phyloP scores from a whole-genome alignment of 208 protist species.

The Crithidia thermophila region DNA sequence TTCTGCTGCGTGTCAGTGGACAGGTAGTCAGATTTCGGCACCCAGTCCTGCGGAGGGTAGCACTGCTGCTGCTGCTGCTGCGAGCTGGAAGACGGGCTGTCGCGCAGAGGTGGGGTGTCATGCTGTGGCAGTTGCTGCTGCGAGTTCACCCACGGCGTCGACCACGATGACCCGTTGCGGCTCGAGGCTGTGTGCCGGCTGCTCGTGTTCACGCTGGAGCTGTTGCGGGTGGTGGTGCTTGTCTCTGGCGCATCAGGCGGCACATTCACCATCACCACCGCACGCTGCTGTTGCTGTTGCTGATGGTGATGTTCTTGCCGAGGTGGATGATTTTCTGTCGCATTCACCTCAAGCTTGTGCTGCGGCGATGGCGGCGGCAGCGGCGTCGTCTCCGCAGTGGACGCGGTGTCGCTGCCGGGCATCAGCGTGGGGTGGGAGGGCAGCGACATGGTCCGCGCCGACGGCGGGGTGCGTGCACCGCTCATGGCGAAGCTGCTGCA shows the following conservation, averaged over 20 bases:
- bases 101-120: no score
- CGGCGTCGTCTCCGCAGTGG: neutral
- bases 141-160: constrained; percentile 7
- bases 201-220: constrained; percentile 12
- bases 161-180: constrained; percentile 16
- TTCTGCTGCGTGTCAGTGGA: constrained; percentile 25
- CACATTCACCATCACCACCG: no score
- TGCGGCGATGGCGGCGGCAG: neutral
- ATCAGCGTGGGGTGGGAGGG: neutral
- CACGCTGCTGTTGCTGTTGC: no score
- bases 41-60: constrained; percentile 5
- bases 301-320: no score
- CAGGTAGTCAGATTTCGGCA: constrained; percentile 28
- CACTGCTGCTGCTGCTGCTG: neutral
- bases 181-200: constrained; percentile 8
- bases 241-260: neutral
- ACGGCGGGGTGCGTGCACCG: neutral
- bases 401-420: neutral
- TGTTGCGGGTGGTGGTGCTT: constrained; percentile 5
- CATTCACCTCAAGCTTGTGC: neutral
- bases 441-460: neutral
- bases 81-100: neutral
- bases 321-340: no score
- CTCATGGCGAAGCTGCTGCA: constrained; percentile 7
- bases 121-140: neutral